Conservation (phyloP, 2,329 filamentous ascomycete genomes). For the Cyphellophora attinorum region DNA sequence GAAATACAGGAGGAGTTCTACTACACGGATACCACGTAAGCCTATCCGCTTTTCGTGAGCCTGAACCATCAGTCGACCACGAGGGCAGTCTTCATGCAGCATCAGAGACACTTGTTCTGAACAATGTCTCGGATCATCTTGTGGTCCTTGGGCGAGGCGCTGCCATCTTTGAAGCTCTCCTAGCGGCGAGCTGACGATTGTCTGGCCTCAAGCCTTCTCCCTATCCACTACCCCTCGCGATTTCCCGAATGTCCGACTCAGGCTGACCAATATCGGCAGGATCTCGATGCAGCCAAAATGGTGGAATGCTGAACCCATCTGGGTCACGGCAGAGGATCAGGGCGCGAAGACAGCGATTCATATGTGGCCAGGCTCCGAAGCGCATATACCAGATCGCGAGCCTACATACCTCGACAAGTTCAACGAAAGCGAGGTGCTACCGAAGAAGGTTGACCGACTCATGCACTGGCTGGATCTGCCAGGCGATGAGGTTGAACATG, state of each 20-base stretch:
- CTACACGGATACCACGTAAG: conserved; percentile 75
- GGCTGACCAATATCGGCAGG: conserved; percentile 9
- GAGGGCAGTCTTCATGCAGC: no score
- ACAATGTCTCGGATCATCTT: no score
- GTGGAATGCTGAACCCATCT: conserved; percentile 92
- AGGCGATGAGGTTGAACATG: conserved; percentile 50
- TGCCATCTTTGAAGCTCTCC: no score
- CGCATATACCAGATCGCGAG: conserved; percentile 64
- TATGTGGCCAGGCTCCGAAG: conserved; percentile 98
- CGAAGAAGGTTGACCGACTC: conserved; percentile 68
- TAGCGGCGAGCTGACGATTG: no score
- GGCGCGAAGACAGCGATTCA: conserved; percentile 74
- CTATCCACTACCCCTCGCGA: no score
- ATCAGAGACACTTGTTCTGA: no score
- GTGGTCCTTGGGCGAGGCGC: no score
- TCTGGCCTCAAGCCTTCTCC: no score
- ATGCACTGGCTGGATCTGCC: conserved; percentile 78
- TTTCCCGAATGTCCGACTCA: no score
- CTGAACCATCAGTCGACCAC: no score
- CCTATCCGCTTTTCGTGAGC: no score
- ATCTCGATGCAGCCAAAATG: conserved; percentile 75
- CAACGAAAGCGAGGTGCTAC: conserved; percentile 65
- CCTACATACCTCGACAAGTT: conserved; percentile 77
- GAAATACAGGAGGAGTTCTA: conserved; percentile 68
- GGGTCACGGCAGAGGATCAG: conserved; percentile 82